phyloP scores from a whole-genome alignment of 139 green algal genomes.

The Chlorella sp. region DNA sequence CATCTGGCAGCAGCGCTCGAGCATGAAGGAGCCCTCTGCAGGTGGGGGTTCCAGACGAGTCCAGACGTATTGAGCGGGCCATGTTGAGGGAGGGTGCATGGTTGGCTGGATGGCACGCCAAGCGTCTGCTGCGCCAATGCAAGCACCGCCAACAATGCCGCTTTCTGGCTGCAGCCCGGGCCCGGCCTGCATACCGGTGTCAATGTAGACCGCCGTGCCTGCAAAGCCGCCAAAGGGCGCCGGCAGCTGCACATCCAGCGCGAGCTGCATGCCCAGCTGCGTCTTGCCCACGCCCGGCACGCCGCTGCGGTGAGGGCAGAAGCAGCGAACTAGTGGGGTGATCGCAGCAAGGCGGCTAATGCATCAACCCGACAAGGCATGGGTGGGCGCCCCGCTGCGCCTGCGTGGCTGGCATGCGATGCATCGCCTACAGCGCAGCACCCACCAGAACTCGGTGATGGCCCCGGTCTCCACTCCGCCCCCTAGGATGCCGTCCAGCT shows the following conservation, averaged over 20 bases:
- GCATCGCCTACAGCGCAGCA: neutral
- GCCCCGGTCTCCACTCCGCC: slow-evolving; percentile 65
- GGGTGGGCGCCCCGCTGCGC: too few relatives aligned
- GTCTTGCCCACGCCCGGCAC: slow-evolving; percentile 90
- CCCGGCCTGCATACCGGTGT: slow-evolving; percentile 36
- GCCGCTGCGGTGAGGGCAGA: slow-evolving; percentile 47
- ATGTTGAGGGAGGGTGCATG: neutral
- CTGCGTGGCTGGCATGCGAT: neutral
- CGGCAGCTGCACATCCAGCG: slow-evolving; percentile 78
- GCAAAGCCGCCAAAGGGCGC: slow-evolving; percentile 59
- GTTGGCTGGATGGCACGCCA: neutral
- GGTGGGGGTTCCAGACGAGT: too few relatives aligned
- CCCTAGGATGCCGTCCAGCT: slow-evolving; percentile 72
- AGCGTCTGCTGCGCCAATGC: too few relatives aligned
- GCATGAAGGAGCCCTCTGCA: slow-evolving; percentile 88
- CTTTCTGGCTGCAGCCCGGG: neutral
- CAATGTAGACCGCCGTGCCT: slow-evolving; percentile 83
- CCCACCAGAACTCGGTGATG: slow-evolving; percentile 77
- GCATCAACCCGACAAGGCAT: too few relatives aligned
- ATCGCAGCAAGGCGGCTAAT: too few relatives aligned
- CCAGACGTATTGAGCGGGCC: neutral
- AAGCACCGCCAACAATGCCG: neutral
- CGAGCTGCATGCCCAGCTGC: slow-evolving; percentile 77
- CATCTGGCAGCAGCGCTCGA: slow-evolving; percentile 83
- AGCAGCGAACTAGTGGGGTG: neutral